Base-by-base conservation (phyloP, 1,284 basidiomycete species). In the Trichosporon coremiiforme region DNA sequence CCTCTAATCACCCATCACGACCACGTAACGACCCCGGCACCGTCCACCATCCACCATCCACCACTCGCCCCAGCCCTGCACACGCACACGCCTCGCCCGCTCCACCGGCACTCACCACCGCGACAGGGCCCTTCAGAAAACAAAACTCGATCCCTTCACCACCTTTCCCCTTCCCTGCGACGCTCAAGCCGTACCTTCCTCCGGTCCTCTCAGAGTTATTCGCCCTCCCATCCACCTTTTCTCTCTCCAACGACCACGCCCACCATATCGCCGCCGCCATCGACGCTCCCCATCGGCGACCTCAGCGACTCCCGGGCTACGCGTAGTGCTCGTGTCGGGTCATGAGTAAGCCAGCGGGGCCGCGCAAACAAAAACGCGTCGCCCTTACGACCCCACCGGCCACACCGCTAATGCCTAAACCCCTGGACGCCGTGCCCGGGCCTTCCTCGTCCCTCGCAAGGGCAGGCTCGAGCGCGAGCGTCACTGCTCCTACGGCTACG, bases 401-500 rank as follows among this genome's bases (percentile, higher is more conserved):
- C 57, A 60, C 57, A 33, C 57, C 57, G 57, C 57, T 31, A 33
- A 60, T 60, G 57, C 57, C 57, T n/a, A 60, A 33, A 33, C 63
- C 63, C 63, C 35, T 63, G 33, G 68, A 47, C 68, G n/a, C 69
- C 31, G 66, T 53, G 71, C 68, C 33, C 47, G 68, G 68, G 20
- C 71, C 71, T 36, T 57, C 69, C 7, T 67, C 67, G 10, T 57
- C 55, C 22, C 57, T 60, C 29, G 17, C 57, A n/a, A 17, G 57
- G 57, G 63, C 68, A 12, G 71, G 71, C 71, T 72, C 71, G 69
- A 70, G 71, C 69, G 68, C 63, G 55, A 65, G 50, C 65, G 38
- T 22, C 36, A 53, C 47, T 53, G 47, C 47, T 20, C 15, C 41
- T 45, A 45, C 41, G 41, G 41, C 41, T 45, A 31, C 55, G n/a